These are phyloP conservation scores for Quercus engelmannii DNA, from an alignment of 306 rosid species.

Conservation along the genomic window DNA sequence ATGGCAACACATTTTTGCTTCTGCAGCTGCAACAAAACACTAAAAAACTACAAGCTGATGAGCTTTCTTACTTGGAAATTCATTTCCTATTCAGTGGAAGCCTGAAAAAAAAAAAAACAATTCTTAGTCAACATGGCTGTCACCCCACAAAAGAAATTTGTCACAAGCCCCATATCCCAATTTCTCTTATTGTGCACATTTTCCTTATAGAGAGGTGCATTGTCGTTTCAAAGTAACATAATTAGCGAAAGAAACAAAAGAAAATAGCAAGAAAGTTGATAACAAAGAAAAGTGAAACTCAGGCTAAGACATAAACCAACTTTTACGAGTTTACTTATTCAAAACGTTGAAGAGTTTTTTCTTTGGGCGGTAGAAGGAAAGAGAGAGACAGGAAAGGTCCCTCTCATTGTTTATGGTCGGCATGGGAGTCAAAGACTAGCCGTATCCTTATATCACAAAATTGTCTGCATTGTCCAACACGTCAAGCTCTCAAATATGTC, in stretches of 20 bases:
- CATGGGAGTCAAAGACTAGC: slow-evolving; percentile 30
- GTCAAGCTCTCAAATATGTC: slow-evolving; percentile 8
- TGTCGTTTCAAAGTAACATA: neutral
- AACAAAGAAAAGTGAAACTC: neutral
- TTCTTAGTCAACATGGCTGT: slow-evolving; percentile 19
- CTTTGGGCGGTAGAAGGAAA: slow-evolving; percentile 79
- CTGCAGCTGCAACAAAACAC: neutral
- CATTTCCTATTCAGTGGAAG: neutral
- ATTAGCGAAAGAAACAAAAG: neutral
- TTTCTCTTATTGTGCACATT: neutral
- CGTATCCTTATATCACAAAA: slow-evolving; percentile 1
- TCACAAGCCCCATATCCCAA: neutral
- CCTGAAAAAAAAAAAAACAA: slow-evolving; percentile 2
- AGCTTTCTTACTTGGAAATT: neutral
- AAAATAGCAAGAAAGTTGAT: slow-evolving; percentile 4
- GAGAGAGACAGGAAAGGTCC: slow-evolving; percentile 23
- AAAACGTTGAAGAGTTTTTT: slow-evolving; percentile 43
- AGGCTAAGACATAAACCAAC: slow-evolving; percentile 39
- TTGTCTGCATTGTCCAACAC: slow-evolving; percentile 26
- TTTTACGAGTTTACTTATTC: slow-evolving; percentile 52
- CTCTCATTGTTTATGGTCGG: slow-evolving; percentile 22
- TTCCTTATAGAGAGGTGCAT: neutral
- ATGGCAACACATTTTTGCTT: neutral
- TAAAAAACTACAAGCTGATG: neutral
- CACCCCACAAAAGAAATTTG: neutral